Base-by-base conservation (phyloP, 129 eudicot species). In the Flaveria robusta region DNA sequence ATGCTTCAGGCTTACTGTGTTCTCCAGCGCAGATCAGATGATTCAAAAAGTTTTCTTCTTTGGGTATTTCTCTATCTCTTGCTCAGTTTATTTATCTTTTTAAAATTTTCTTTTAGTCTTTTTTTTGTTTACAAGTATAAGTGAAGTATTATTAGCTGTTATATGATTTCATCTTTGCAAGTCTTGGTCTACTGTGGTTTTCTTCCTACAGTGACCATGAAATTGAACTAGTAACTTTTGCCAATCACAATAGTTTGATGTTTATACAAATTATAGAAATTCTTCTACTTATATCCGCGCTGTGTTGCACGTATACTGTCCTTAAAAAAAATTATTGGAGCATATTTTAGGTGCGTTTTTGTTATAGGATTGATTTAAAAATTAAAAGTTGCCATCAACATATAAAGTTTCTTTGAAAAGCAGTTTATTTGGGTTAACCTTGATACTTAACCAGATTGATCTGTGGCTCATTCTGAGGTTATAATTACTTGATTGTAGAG, bases 1-100 rank as follows among this genome's bases (percentile, higher is more conserved):
- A 90, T 81, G 96, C 96, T 20, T 90, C 96, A 3, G 92, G 96
- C 47, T 81, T 90, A 74, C 82, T 90, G 16, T 90, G 96, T 65
- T 90, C 88, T 65, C 96, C 96, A n/a, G 81, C 92, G 2, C 92
- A 90, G 84, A 70, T 79, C 34, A 71, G 92, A 90, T 90, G 69
- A 87, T 83, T 84, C 39, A 19, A 46, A 42, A 26, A 16, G 60
- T 81, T 81, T 23, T n/a, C 51, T 39, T 66, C 52, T 50, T 68
- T 19, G 43, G 81, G 85, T 75, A 82, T 54, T 78, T 27, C 67
- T 55, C 47, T 71, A 51, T 67, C 75, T 65, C 66, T 50, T 72
- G 26, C 74, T 76, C 18, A 39, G 42, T 37, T 72, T 72, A 54
- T 76, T 76, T 50, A 39, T 20, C n/a, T 43, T 29, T 34, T 65